These are phyloP conservation scores for Ascochyta viciae-villosae DNA, from an alignment of 2,329 filamentous ascomycete species.

Conservation along the genomic window DNA sequence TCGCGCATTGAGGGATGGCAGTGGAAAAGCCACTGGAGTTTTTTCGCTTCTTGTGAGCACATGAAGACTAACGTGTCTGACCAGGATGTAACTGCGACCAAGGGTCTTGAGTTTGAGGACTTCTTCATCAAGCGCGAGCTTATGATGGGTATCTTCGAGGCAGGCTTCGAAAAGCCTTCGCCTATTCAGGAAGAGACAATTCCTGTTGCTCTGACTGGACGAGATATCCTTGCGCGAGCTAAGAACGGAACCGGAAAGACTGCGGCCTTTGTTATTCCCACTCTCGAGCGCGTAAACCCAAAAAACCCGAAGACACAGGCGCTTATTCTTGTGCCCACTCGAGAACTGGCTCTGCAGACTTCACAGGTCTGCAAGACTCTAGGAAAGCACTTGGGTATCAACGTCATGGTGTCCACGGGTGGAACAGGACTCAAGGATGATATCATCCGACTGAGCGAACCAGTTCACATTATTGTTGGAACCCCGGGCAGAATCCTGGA, in stretches of 20 bases:
- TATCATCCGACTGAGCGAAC: conserved; percentile 91
- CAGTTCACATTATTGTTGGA: conserved; percentile 96
- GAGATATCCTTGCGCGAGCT: conserved; percentile 93
- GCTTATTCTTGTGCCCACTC: conserved; percentile 92
- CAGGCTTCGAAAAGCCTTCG: conserved; percentile 97
- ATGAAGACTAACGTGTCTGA: conserved; percentile 16
- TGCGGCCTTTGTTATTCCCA: conserved; percentile 95
- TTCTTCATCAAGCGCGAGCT: conserved; percentile 94
- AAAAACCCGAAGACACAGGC: conserved; percentile 97
- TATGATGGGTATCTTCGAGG: conserved; percentile 99
- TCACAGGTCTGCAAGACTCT: conserved; percentile 99
- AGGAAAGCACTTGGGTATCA: conserved; percentile 94
- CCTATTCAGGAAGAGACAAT: conserved; percentile 99
- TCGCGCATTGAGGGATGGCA: neutral
- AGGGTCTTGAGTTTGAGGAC: conserved; percentile 96
- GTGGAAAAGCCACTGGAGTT: neutral
- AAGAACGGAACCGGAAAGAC: conserved; percentile 99
- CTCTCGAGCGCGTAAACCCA: conserved; percentile 93
- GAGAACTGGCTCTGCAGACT: conserved; percentile 96
- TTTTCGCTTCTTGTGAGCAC: neutral
- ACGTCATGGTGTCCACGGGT: conserved; percentile 99
- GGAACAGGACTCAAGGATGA: conserved; percentile 95
- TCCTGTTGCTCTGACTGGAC: conserved; percentile 90
- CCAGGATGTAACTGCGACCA: conserved; percentile 97
- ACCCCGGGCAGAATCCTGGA: conserved; percentile 96